Evolutionary conservation across 192 early-diverging fungal species (phyloP).

Genomic region (Backusella australiensis): DNA sequence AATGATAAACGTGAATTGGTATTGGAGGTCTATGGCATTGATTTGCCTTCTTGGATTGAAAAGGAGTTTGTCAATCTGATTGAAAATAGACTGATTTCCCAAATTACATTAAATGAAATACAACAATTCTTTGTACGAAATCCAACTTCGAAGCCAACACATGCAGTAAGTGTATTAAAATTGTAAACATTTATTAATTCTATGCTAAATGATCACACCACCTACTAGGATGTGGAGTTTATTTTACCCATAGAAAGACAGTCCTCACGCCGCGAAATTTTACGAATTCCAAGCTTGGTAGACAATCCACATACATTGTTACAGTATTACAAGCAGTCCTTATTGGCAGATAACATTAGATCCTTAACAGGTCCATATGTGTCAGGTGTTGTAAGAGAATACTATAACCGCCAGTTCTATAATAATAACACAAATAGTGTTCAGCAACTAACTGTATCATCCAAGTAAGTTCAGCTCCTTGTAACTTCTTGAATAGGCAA

Average conservation of each 20-base stretch:
- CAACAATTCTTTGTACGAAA: slow-evolving; percentile 66
- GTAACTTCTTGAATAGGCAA: not conserved
- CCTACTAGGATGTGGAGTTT: slow-evolving; percentile 69
- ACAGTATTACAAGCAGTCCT: slow-evolving; percentile 58
- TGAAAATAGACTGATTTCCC: slow-evolving; percentile 57
- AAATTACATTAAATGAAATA: slow-evolving; percentile 61
- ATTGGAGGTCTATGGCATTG: slow-evolving; percentile 70
- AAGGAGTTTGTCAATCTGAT: slow-evolving; percentile 60
- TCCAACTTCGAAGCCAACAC: slow-evolving; percentile 56
- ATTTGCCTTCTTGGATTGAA: slow-evolving; percentile 43
- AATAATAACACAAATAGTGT: not conserved
- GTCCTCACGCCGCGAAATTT: slow-evolving; percentile 35
- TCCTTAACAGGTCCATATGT: slow-evolving; percentile 15
- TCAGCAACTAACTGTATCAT: not conserved
- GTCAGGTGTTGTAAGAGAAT: not conserved
- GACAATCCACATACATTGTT: slow-evolving; percentile 60
- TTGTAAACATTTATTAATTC: not conserved
- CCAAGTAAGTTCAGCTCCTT: not conserved
- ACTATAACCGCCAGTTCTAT: not conserved
- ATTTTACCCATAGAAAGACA: slow-evolving; percentile 57
- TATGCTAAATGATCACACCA: not conserved
- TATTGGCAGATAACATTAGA: slow-evolving; percentile 26
- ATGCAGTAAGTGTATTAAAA: slow-evolving; percentile 41
- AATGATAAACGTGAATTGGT: slow-evolving; percentile 50
- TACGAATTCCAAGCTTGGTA: slow-evolving; percentile 53